Base-by-base conservation (phyloP, 1,284 basidiomycete genomes). In the Mycosarcoma maydis region DNA sequence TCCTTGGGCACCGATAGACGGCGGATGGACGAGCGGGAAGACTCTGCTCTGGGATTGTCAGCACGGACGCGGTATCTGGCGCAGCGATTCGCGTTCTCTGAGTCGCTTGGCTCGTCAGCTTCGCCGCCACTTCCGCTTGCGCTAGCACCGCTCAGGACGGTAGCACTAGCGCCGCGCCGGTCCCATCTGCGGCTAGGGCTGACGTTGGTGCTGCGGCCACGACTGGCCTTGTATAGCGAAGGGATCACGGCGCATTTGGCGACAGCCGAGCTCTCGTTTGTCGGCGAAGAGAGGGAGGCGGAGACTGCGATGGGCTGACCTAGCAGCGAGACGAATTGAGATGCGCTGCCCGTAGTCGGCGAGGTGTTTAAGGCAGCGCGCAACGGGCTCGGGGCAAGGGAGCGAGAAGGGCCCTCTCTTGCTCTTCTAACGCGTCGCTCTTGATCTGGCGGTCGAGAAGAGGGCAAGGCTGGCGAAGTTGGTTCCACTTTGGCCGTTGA, bases 151-250 rank as follows among this genome's bases (percentile, higher is more conserved):
- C 61, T 70, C 19, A 68, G 51, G 5, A 73, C 68, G 10, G 32
- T 68, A 19, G 72, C 72, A 36, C 71, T 73, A 5, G 72, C 65
- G 17, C 72, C 55, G 16, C 72, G 52, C 17, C 72, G 55, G 39
- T 72, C 72, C 72, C 72, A 73, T 36, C 72, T 51, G 14, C 64
- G 59, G 40, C 62, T 71, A 10, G 72, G 72, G 33, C 62, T 71
- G 42, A 71, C 68, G 24, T 73, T 73, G 42, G 49, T 42, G 34
- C 68, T 73, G 17, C 72, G 65, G 13, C 72, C 72, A 20, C 72
- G 59, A 17, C 64, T 65, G 20, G 59, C 55, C 20, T 73, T 65
- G 54, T 73, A 71, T 7, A 70, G 41, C 2, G 69, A 72, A 9
- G 56, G 72, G 7, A 66, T 52, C 9, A 42, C 60, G 22, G 58